These are phyloP conservation scores for Phialophora chinensis DNA, from an alignment of 2,329 filamentous ascomycete species.

Conservation along the genomic window DNA sequence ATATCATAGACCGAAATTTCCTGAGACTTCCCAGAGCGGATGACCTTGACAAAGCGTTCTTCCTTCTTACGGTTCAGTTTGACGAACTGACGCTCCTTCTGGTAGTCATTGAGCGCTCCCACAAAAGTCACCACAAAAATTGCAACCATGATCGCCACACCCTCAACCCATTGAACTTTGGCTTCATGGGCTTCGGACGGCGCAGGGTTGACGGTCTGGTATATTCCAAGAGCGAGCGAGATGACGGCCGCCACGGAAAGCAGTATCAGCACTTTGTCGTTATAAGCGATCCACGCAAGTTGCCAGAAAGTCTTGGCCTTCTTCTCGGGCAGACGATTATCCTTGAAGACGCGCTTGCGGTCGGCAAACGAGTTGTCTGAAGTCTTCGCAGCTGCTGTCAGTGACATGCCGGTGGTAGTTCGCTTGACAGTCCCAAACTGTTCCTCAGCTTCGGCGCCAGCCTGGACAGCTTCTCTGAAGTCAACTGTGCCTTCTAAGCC, in stretches of 20 bases:
- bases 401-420: constrained; percentile 31
- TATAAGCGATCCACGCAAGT: constrained; percentile 76
- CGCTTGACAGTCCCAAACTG: constrained; percentile 36
- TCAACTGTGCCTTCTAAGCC: constrained; percentile 66
- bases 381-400: constrained; percentile 33
- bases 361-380: constrained; percentile 57
- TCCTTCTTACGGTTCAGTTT: constrained; percentile 82
- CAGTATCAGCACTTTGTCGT: constrained; percentile 76
- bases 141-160: constrained; percentile 77
- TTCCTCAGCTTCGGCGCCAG: constrained; percentile 32
- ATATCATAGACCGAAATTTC: constrained; percentile 74
- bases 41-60: constrained; percentile 73
- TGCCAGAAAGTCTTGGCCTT: constrained; percentile 70
- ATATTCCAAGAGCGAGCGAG: constrained; percentile 73
- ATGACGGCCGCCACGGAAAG: constrained; percentile 71
- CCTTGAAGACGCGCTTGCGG: constrained; percentile 71
- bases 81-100: constrained; percentile 80
- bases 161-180: constrained; percentile 79
- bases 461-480: constrained; percentile 67
- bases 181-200: constrained; percentile 45
- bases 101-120: constrained; percentile 80
- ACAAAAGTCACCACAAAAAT: constrained; percentile 77
- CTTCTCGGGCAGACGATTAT: constrained; percentile 69
- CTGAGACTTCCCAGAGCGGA: constrained; percentile 73
- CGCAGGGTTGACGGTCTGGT: constrained; percentile 48